Evolutionary conservation across 2,329 filamentous ascomycete genomes (phyloP), one percentile per base, ranked within the genome.

Genomic region (Cordyceps farinosa): DNA sequence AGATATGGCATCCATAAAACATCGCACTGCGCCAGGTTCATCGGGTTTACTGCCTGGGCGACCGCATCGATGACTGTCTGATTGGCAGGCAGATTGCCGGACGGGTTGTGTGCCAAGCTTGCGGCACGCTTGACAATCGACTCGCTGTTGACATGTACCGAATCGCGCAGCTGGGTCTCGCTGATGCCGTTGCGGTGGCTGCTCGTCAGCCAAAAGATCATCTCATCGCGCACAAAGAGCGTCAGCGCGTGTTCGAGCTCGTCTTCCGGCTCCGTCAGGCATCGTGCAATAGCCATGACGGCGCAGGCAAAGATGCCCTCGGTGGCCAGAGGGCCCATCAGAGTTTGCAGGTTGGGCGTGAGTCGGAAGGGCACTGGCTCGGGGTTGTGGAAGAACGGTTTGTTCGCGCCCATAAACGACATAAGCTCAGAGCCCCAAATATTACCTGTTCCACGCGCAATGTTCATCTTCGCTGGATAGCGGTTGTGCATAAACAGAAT

Each of bases 1-100:
- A 98, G 79, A 80, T 96, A 99, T 30, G 92, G 89, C 94, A 98
- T 98, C 92, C 95, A 99, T 70, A 99, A 79, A 64, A 93, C 88
- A 81, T 99, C 95, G 71, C 90, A 93, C 76, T 91, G 86, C 51
- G 90, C 89, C 76, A 99, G 76, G 74, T 95, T 92, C 79, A 91
- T 87, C 1, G 95, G 95, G 77, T 97, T 96, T 17, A 96, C 93
- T 1, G 94, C 92, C 78, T 89, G 90, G n/a, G 90, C 90, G 66
- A 99, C 90, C 66, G 96, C 78, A 77, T 99, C 95, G 71, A 99
- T 94, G 36, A 97, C 92, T 47, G 94, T 98, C 82, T 99, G 95
- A 76, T 96, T 97, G 30, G 94, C 94, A 7, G 95, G 95, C 69
- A 99, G 78, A 72, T 92, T 94, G 67, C 90, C 88, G 38, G 87